Base-by-base conservation (phyloP, 2,329 filamentous ascomycete genomes). In the Beauveria bassiana region DNA sequence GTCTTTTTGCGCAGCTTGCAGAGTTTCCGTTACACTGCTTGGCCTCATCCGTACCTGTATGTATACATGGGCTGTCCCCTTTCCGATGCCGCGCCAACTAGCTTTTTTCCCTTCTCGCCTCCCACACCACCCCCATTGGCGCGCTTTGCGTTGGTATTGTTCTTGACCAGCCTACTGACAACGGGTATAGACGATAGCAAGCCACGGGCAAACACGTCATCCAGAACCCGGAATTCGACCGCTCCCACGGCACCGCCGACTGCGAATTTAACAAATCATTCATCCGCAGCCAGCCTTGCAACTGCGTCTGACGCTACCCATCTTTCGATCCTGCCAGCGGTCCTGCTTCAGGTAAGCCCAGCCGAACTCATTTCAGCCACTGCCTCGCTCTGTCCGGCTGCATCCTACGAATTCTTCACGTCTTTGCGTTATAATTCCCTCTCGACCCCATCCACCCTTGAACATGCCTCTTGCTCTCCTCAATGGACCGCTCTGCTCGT, bases 281-380 rank as follows among this genome's bases (percentile, higher is more conserved):
- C 58, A 46, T 49, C 50, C 20, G 28, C 50, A 47, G 38, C 16
- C 57, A 28, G 59, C 51, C 10, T 51, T 51, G 56, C 46, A 12
- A 16, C 34, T 34, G 22, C 42, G 59, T 60, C 50, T 61, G 59
- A 61, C 59, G 38, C 59, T 22, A 28, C 45, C n/a, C 42, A 31
- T 28, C 50, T 31, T 31, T 42, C 38, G 26, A 60, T 26, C n/a
- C 22, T 20, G 18, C 47, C 28, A 51, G 56, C 40, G 18, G 46
- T 50, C 24, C 49, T 53, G 46, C 40, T 40, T 53, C 57, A 60
- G 57, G 57, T 60, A 60, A 60, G 57, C 57, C 40, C 26, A 40
- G 38, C 56, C 46, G 56, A 45, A 24, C 8, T 38, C 14, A 38
- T 2, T 38, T 38, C 34, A 38, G 34, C 34, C 34, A 38, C 40